Conservation (phyloP, 75 land plant species). For the Cryptomeria japonica region DNA sequence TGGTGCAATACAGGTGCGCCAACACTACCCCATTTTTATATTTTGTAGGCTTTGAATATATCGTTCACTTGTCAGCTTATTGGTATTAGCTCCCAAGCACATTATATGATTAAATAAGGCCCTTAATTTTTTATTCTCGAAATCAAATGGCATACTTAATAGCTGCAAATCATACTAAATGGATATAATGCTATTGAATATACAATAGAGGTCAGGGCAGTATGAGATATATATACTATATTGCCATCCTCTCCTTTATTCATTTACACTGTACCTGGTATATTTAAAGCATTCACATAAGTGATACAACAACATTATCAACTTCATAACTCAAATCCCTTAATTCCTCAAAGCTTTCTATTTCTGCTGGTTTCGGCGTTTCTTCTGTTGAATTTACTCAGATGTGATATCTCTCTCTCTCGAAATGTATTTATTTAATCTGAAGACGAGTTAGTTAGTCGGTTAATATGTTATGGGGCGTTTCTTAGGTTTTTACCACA, state of each 20-base stretch:
- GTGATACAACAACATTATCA: background rate
- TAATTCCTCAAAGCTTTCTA: background rate
- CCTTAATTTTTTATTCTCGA: background rate
- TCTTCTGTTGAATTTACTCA: background rate
- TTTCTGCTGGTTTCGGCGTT: background rate
- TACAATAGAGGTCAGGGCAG: background rate
- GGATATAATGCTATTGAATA: background rate
- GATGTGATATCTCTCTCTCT: background rate
- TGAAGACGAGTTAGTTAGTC: background rate
- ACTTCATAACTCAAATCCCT: background rate
- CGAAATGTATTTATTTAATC: no score
- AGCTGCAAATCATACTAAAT: background rate
- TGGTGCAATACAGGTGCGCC: conserved; percentile 62
- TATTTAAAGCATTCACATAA: background rate
- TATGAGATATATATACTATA: background rate
- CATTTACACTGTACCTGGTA: background rate
- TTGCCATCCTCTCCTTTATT: background rate
- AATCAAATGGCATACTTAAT: background rate
- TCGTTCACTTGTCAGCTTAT: background rate
- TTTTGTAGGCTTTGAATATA: background rate
- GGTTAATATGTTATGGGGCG: background rate
- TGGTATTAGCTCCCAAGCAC: background rate
- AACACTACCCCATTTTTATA: background rate
- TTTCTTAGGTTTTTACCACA: background rate
- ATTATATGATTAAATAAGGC: background rate